Evolutionary conservation across 164 flowering plant species (phyloP).

Genomic region (Berberis thunbergii): DNA sequence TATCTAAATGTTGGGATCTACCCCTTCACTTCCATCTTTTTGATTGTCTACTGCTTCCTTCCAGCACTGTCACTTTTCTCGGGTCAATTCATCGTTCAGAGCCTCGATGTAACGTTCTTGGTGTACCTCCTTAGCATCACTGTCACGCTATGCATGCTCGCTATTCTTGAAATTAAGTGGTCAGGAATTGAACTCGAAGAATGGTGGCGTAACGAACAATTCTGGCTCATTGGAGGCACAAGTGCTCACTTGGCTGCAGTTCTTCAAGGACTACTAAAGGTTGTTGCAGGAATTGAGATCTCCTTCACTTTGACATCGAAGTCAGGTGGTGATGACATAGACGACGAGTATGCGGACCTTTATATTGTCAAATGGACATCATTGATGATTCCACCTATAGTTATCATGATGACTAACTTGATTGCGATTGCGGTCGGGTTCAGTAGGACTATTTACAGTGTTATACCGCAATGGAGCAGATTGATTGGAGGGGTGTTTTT

Average conservation of each 20-base stretch:
- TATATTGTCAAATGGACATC: slow-evolving; percentile 73
- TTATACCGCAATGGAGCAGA: slow-evolving; percentile 61
- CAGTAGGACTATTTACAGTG: slow-evolving; percentile 57
- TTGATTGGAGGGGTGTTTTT: slow-evolving; percentile 80
- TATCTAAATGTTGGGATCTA: slow-evolving; percentile 75
- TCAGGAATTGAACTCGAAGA: slow-evolving; percentile 67
- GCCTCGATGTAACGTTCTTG: slow-evolving; percentile 58
- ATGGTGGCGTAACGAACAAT: slow-evolving; percentile 94
- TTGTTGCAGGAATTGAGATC: slow-evolving; percentile 77
- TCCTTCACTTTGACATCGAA: slow-evolving; percentile 82
- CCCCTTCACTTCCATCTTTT: slow-evolving; percentile 75
- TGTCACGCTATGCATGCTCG: slow-evolving; percentile 51
- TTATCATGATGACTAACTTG: slow-evolving; percentile 60
- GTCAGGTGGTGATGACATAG: slow-evolving; percentile 53
- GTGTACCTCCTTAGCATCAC: slow-evolving; percentile 59
- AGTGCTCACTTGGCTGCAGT: slow-evolving; percentile 91
- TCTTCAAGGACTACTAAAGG: slow-evolving; percentile 75
- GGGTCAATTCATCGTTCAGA: slow-evolving; percentile 68
- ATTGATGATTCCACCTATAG: slow-evolving; percentile 73
- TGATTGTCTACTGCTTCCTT: slow-evolving; percentile 75
- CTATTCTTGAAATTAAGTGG: slow-evolving; percentile 82
- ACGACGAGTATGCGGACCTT: slow-evolving; percentile 72
- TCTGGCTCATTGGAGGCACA: slow-evolving; percentile 89
- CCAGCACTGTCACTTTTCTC: slow-evolving; percentile 78
- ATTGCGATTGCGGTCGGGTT: slow-evolving; percentile 67